A percentile compares a stretch with the other conserved stretches of the same genome.
These are phyloP conservation scores for Dalechampia spathulata DNA, from an alignment of 441 rosid genomes.

Conservation along the genomic window DNA sequence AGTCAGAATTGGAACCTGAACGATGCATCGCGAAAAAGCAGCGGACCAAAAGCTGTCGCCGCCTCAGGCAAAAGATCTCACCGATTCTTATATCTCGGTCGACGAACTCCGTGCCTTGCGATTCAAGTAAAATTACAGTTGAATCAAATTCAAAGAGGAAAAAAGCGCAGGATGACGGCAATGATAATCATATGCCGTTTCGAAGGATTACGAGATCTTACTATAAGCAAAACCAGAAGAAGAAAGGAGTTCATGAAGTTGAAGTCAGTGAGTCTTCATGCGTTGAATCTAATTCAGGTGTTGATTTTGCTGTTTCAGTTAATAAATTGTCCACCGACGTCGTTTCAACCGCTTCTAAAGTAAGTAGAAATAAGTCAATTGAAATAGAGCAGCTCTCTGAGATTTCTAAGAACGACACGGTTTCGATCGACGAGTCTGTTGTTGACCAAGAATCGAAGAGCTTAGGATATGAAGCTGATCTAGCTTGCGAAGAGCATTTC, in stretches of 20 bases:
- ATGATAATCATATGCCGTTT: constrained; percentile 18
- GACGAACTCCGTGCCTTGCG: constrained; percentile 42
- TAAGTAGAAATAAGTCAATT: constrained; percentile 23
- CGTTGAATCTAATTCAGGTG: constrained; percentile 38
- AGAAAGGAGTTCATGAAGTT: constrained; percentile 22
- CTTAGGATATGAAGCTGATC: constrained; percentile 42
- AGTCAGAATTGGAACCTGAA: constrained; percentile 21
- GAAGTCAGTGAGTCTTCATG: constrained; percentile 60
- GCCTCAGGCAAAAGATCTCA: constrained; percentile 31
- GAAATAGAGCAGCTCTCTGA: constrained; percentile 28
- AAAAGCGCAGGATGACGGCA: constrained; percentile 12
- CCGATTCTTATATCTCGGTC: constrained; percentile 20
- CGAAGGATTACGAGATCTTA: constrained; percentile 56
- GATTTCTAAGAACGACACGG: constrained; percentile 31
- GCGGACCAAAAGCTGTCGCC: constrained; percentile 48
- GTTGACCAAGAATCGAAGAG: constrained; percentile 33
- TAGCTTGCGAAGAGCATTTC: constrained; percentile 64
- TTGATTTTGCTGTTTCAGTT: constrained; percentile 20
- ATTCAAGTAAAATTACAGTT: constrained; percentile 36
- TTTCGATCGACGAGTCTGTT: constrained; percentile 19
- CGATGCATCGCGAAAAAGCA: constrained; percentile 41
- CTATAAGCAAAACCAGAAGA: constrained; percentile 25
- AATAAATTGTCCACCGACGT: constrained; percentile 21
- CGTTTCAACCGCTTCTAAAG: constrained; percentile 37
- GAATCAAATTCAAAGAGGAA: constrained; percentile 25